Conservation (phyloP, 225 moss, liverwort and hornwort genomes). For the Thuidium tamariscinum region DNA sequence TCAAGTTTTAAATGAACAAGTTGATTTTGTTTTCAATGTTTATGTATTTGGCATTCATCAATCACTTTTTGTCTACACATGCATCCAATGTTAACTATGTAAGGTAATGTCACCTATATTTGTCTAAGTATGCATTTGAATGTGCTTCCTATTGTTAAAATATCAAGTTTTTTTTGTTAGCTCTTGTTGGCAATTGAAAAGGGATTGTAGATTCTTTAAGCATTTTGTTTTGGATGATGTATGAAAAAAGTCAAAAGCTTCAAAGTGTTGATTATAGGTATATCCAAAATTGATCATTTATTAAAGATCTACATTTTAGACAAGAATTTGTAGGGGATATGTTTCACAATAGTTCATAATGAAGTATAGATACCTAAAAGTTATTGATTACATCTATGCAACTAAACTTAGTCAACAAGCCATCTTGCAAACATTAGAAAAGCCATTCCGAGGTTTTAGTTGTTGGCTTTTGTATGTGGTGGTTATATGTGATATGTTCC, state of each 20-base stretch:
- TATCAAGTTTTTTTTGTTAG: not conserved
- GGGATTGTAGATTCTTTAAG: not conserved
- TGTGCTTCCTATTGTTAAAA: not conserved
- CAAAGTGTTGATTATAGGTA: not conserved
- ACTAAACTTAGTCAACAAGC: not conserved
- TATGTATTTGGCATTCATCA: not conserved
- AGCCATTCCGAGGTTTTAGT: not conserved
- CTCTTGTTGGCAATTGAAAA: not conserved
- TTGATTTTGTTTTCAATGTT: not conserved
- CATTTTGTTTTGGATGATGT: not conserved
- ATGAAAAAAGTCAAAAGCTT: not conserved
- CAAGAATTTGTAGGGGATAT: no score
- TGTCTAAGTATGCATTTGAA: not conserved
- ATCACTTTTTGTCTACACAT: no score
- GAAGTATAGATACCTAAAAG: no score
- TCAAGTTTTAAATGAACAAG: not conserved
- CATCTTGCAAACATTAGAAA: not conserved
- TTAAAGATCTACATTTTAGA: not conserved
- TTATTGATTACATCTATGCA: not conserved
- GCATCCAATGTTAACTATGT: no score
- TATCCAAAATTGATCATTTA: not conserved
- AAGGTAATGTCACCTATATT: no score
- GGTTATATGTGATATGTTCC: rapidly evolving
- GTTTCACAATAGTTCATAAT: no score
- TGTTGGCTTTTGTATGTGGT: not conserved